Conservation (phyloP, 2,329 filamentous ascomycete species). For the Fusarium ramigenum region DNA sequence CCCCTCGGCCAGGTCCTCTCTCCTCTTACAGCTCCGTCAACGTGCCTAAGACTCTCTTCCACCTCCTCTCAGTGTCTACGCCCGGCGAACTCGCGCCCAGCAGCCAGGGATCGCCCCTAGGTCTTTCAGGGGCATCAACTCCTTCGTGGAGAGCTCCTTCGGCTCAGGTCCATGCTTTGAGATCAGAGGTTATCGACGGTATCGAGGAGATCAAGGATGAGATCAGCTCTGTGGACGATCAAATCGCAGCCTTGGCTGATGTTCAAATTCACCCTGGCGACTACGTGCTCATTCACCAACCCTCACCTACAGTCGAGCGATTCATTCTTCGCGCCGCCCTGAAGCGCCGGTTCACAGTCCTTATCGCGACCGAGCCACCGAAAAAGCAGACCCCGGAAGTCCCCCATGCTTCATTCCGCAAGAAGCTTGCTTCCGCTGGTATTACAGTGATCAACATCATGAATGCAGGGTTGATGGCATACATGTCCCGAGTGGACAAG, state of each 20-base stretch:
- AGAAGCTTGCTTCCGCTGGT: slow-evolving; percentile 79
- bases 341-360: slow-evolving; percentile 91
- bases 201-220: slow-evolving; percentile 98
- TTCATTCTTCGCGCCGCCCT: slow-evolving; percentile 88
- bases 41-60: slow-evolving; percentile 83
- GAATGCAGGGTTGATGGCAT: slow-evolving; percentile 86
- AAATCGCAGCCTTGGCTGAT: slow-evolving; percentile 87
- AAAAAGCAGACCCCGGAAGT: slow-evolving; percentile 50
- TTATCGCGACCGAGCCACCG: slow-evolving; percentile 75
- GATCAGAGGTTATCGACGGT: slow-evolving; percentile 90
- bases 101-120: slow-evolving; percentile 57
- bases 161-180: slow-evolving; percentile 72
- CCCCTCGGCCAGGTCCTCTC: slow-evolving; percentile 68
- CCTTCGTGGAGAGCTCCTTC: slow-evolving; percentile 53
- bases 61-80: slow-evolving; percentile 79
- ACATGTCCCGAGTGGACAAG: slow-evolving; percentile 96
- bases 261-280: slow-evolving; percentile 95
- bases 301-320: slow-evolving; percentile 85
- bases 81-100: slow-evolving; percentile 53
- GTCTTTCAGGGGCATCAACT: slow-evolving; percentile 61
- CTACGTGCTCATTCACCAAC: slow-evolving; percentile 88
- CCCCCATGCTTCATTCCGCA: slow-evolving; percentile 69
- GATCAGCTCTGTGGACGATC: slow-evolving; percentile 89
- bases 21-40: slow-evolving; percentile 72
- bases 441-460: slow-evolving; percentile 86